Percentiles rank a stretch among this genome's conserved stretches.
phyloP scores from a whole-genome alignment of 768 basidiomycete genomes.

The Russula emetica region DNA sequence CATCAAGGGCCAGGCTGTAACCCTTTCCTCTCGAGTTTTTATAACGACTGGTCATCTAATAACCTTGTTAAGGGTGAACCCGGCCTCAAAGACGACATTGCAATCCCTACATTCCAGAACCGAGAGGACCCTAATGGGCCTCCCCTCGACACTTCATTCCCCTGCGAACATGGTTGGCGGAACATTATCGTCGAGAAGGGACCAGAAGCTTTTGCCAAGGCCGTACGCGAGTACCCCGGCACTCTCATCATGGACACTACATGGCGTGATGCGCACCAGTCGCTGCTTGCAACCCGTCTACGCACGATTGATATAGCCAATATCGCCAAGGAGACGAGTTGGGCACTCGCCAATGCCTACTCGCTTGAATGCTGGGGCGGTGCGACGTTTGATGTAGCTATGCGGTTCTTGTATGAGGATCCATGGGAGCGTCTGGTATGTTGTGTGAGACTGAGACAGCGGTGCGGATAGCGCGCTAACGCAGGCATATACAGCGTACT shows the following conservation, averaged over 20 bases:
- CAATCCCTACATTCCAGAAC: conserved; percentile 75
- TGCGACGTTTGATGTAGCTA: conserved; percentile 97
- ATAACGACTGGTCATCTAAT: conserved; percentile 5
- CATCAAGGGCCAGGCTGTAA: conserved; percentile 86
- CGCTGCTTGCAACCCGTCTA: conserved; percentile 91
- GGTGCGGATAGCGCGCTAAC: conserved; percentile 3
- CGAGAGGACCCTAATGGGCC: conserved; percentile 70
- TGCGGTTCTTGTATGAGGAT: conserved; percentile 99
- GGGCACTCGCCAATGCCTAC: conserved; percentile 92
- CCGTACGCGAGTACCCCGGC: conserved; percentile 93
- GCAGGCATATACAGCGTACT: conserved; percentile 53
- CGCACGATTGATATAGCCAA: conserved; percentile 97
- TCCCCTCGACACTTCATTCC: conserved; percentile 71
- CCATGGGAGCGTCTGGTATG: conserved; percentile 95
- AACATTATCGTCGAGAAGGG: conserved; percentile 98
- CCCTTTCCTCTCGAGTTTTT: conserved; percentile 17
- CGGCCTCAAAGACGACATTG: conserved; percentile 84
- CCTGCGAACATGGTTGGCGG: conserved; percentile 91
- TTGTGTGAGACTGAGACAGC: conserved; percentile 13
- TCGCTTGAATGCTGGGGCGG: conserved; percentile 99
- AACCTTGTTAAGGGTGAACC: conserved; percentile 66
- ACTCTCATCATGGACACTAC: conserved; percentile 97
- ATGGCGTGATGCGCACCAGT: conserved; percentile 99
- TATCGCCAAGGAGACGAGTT: conserved; percentile 96
- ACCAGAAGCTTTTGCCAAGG: conserved; percentile 97